phyloP scores from a whole-genome alignment of 192 early-diverging fungal genomes.

The Rhizophagus sp. region DNA sequence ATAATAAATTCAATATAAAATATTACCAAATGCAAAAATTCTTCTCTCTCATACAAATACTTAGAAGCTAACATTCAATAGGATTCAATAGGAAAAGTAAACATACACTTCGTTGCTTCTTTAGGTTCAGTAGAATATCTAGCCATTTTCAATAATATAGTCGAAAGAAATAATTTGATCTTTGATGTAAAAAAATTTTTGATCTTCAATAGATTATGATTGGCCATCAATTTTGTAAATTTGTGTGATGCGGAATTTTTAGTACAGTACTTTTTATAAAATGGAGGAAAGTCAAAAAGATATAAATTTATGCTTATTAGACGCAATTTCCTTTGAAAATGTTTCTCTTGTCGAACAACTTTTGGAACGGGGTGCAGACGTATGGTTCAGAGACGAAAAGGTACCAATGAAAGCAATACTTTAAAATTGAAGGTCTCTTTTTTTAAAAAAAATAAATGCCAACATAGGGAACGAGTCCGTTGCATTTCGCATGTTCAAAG shows the following conservation, averaged over 20 bases:
- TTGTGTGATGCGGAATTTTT: no score
- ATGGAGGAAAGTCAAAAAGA: neutral
- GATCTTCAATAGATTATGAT: no score
- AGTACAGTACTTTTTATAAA: no score
- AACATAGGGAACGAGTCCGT: constrained; percentile 52
- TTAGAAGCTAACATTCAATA: no score
- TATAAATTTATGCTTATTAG: neutral
- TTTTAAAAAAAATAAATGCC: neutral
- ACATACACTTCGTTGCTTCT: constrained; percentile 45
- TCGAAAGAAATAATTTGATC: no score
- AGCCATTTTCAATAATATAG: constrained; percentile 47
- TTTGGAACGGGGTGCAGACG: constrained; percentile 12
- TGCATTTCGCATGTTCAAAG: constrained; percentile 71
- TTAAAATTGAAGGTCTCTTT: neutral
- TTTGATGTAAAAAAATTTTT: no score
- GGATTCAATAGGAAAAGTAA: neutral
- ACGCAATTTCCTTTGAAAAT: neutral
- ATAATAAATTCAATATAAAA: neutral
- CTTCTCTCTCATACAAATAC: no score
- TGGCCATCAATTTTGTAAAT: no score
- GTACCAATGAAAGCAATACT: neutral
- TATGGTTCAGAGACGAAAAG: constrained; percentile 18
- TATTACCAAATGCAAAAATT: no score
- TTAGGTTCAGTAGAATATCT: constrained; percentile 68
- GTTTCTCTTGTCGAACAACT: constrained; percentile 5